Conservation (phyloP, 139 green algal genomes). For the Tetraselmis striata region DNA sequence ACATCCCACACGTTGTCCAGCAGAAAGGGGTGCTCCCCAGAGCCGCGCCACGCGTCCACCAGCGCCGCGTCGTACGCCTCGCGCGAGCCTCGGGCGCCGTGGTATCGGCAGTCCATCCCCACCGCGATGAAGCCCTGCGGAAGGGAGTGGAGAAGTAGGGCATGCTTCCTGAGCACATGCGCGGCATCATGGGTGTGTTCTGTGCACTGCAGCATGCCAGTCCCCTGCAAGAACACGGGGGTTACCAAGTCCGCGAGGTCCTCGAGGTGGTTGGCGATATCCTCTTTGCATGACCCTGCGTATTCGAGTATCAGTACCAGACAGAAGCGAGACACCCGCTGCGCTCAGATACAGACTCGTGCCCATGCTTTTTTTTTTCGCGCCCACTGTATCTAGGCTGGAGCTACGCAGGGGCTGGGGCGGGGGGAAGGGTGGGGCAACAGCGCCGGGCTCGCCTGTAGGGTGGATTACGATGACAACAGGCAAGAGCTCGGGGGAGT, state of each 20-base stretch:
- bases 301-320: neutral
- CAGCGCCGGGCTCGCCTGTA: neutral
- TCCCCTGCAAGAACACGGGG: too few species aligned
- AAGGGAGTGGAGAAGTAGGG: too few species aligned
- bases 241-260: neutral
- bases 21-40: conserved; percentile 51
- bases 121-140: conserved; percentile 47
- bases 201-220: too few species aligned
- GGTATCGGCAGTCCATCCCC: conserved; percentile 51
- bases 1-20: conserved; percentile 75
- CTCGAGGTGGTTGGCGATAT: neutral
- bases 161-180: too few species aligned
- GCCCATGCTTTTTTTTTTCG: too few species aligned
- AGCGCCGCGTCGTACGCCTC: conserved; percentile 46
- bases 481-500: too few species aligned
- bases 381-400: neutral
- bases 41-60: conserved; percentile 36
- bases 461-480: neutral
- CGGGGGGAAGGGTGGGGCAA: neutral
- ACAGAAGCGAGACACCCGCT: neutral
- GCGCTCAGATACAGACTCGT: neutral
- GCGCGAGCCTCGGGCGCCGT: conserved; percentile 27
- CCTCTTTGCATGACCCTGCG: neutral
- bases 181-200: too few species aligned
- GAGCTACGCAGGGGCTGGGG: too few species aligned